Evolutionary conservation across 2,329 filamentous ascomycete species (phyloP).

Genomic region (Neodidymelliopsis sp.): DNA sequence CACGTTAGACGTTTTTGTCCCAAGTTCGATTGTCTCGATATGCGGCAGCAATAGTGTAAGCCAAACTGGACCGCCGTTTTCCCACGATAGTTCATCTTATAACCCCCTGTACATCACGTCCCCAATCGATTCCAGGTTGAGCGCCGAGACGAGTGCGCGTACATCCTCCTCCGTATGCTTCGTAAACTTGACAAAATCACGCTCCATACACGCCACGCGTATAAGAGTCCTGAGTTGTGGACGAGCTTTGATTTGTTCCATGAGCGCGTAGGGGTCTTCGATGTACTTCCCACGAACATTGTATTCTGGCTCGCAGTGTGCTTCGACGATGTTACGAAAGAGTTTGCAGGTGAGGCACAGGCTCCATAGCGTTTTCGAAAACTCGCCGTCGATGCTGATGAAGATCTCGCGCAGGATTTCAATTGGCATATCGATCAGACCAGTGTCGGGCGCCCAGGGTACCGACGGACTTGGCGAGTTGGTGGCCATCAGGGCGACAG

Average conservation of each 20-base stretch:
- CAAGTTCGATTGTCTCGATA: not conserved
- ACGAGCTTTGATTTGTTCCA: not conserved
- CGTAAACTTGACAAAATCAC: not conserved
- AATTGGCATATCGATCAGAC: slow-evolving; percentile 4
- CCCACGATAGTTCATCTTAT: not conserved
- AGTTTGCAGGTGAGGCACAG: slow-evolving; percentile 2
- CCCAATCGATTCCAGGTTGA: not conserved
- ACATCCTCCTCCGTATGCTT: not conserved
- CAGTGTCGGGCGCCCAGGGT: not conserved
- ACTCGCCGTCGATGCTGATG: not conserved
- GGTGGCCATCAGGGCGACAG: not conserved
- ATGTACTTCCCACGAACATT: not conserved
- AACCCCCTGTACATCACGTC: not conserved
- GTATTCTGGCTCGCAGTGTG: slow-evolving; percentile 7
- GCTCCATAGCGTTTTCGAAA: not conserved
- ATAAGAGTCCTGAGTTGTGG: not conserved
- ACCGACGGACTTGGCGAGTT: not conserved
- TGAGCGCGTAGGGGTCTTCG: not conserved
- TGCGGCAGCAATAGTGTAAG: not conserved
- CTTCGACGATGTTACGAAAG: not conserved
- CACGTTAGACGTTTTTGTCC: not conserved
- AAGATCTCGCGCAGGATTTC: slow-evolving; percentile 6
- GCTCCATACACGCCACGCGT: not conserved
- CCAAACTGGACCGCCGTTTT: not conserved
- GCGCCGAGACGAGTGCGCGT: not conserved